Evolutionary conservation across 495 filamentous ascomycete genomes (phyloP).

Genomic region (Bombardia bombarda): DNA sequence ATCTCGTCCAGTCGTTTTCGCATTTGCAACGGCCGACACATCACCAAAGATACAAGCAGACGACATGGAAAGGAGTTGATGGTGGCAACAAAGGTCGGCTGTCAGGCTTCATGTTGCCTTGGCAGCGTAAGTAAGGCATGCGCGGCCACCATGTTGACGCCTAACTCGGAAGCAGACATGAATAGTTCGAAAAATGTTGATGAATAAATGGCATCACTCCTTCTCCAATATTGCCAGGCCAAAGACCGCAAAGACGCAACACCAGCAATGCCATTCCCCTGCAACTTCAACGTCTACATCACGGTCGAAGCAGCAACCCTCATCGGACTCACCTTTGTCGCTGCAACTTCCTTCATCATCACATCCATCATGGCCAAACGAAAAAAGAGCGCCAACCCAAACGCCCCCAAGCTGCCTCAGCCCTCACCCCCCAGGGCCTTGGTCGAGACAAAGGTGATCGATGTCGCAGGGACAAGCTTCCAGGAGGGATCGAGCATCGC

Average conservation of each 20-base stretch:
- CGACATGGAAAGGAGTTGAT: not conserved
- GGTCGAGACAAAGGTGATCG: constrained; percentile 4
- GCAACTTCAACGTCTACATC: constrained; percentile 17
- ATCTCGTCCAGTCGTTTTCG: not conserved
- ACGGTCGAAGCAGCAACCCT: constrained; percentile 21
- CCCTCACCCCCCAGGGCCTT: not conserved
- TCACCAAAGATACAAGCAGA: not conserved
- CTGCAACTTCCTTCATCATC: constrained; percentile 12
- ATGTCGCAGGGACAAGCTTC: constrained; percentile 4
- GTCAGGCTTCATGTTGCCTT: too few relatives aligned
- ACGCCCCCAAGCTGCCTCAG: constrained; percentile 1
- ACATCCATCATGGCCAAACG: constrained; percentile 19
- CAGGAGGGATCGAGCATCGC: constrained; percentile 1
- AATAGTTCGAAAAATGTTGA: not conserved
- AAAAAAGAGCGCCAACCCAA: constrained; percentile 18
- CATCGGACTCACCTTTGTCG: constrained; percentile 18
- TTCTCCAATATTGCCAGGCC: not conserved
- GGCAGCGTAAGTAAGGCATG: too few relatives aligned
- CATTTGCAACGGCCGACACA: not conserved
- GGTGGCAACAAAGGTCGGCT: not conserved
- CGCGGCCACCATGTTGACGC: not conserved
- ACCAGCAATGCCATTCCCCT: constrained; percentile 13
- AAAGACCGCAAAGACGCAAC: constrained; percentile 7
- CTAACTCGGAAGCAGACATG: not conserved
- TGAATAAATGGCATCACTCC: not conserved